Evolutionary conservation across 768 basidiomycete species (phyloP).

Genomic region (Boletus rubroflammeus): DNA sequence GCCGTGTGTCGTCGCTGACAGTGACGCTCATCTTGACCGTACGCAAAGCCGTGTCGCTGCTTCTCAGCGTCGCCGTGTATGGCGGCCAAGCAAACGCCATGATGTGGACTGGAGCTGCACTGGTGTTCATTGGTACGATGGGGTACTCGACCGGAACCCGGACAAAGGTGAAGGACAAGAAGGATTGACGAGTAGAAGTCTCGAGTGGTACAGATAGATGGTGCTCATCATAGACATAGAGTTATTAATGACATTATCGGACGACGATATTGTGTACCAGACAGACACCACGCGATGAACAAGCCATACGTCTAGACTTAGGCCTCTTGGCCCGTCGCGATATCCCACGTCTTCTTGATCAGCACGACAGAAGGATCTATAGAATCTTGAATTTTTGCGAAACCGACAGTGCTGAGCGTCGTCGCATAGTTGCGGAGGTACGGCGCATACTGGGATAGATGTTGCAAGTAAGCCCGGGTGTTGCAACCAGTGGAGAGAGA

Average conservation of each 20-base stretch:
- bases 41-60: conserved; percentile 72
- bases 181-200: conserved; percentile 14
- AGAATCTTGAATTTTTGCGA: conserved; percentile 57
- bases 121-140: conserved; percentile 71
- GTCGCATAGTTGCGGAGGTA: conserved; percentile 73
- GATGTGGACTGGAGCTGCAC: conserved; percentile 67
- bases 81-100: conserved; percentile 37
- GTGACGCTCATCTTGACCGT: conserved; percentile 81
- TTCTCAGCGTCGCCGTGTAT: conserved; percentile 61
- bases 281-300: neutral
- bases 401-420: conserved; percentile 66
- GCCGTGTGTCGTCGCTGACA: conserved; percentile 66
- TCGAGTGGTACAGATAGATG: conserved; percentile 1
- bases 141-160: conserved; percentile 48
- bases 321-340: conserved; percentile 59
- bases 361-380: conserved; percentile 54
- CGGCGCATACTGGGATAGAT: conserved; percentile 59
- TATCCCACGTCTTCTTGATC: conserved; percentile 67
- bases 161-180: conserved; percentile 20
- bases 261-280: neutral
- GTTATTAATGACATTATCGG: conserved; percentile 11
- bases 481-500: neutral
- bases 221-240: conserved; percentile 16
- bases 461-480: neutral
- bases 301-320: conserved; percentile 9